phyloP scores from a whole-genome alignment of 1,284 basidiomycete species.

The Cutaneotrichosporon sp. region DNA sequence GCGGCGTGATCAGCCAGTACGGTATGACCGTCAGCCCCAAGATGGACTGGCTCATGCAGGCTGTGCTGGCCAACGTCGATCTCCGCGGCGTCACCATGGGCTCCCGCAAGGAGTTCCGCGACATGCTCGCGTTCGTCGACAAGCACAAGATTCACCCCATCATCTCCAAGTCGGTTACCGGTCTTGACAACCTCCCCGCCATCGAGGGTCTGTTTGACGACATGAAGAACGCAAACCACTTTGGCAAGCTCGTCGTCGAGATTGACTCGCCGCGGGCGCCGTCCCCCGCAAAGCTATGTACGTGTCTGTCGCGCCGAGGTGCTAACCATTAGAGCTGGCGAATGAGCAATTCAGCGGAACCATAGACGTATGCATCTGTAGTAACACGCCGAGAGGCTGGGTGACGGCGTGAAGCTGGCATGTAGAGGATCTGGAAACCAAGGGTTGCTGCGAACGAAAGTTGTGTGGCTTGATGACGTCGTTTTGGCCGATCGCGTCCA shows the following conservation, averaged over 20 bases:
- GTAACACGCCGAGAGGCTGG: too few relatives aligned
- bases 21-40: conserved; percentile 20
- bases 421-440: too few relatives aligned
- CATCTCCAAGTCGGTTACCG: conserved; percentile 1
- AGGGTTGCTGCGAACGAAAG: too few relatives aligned
- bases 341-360: too few relatives aligned
- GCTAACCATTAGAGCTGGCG: too few relatives aligned
- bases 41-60: conserved; percentile 19
- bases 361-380: too few relatives aligned
- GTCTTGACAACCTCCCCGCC: conserved; percentile 1
- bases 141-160: conserved; percentile 1
- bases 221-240: not conserved
- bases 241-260: not conserved
- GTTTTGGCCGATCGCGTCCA: not conserved
- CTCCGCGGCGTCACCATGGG: conserved; percentile 18
- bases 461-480: too few relatives aligned
- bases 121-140: not conserved
- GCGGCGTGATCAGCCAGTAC: conserved; percentile 19
- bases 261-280: not conserved
- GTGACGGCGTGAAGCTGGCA: too few relatives aligned
- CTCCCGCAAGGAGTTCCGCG: conserved; percentile 9
- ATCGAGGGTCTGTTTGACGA: not conserved
- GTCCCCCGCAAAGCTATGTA: not conserved
- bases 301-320: too few relatives aligned
- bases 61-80: conserved; percentile 19